Conservation (phyloP, 2,329 filamentous ascomycete genomes). For the Cercospora sojina region DNA sequence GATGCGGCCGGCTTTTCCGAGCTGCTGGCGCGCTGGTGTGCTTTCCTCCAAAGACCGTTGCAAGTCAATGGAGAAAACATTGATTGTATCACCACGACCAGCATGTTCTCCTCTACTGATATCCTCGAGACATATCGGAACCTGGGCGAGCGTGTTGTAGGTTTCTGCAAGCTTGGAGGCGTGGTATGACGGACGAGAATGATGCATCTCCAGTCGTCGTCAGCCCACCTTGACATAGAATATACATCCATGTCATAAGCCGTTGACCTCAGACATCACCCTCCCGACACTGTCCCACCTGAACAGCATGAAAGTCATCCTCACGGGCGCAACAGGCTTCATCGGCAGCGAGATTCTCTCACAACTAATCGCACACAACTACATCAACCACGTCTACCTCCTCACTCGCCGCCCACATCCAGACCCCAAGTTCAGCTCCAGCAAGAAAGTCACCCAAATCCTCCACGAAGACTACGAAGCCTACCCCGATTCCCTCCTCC, state of each 20-base stretch:
- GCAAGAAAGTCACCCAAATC: slow-evolving; percentile 39
- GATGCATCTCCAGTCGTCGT: not conserved
- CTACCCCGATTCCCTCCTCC: slow-evolving; percentile 50
- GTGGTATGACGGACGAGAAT: not conserved
- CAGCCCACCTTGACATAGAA: not conserved
- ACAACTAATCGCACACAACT: slow-evolving; percentile 51
- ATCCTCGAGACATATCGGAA: not conserved
- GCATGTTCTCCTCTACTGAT: not conserved
- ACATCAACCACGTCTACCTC: slow-evolving; percentile 48
- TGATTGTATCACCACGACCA: not conserved
- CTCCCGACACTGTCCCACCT: not conserved
- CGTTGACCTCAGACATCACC: not conserved
- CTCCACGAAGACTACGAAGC: slow-evolving; percentile 52
- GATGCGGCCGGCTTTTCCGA: not conserved
- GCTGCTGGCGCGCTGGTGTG: not conserved
- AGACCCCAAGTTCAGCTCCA: slow-evolving; percentile 29
- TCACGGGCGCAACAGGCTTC: slow-evolving; percentile 60
- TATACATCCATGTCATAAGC: not conserved
- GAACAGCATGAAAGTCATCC: slow-evolving; percentile 58
- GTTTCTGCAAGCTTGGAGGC: not conserved
- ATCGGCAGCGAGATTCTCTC: slow-evolving; percentile 56
- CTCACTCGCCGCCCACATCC: slow-evolving; percentile 36
- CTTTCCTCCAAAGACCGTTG: not conserved
- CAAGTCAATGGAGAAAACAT: not conserved
- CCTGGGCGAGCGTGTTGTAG: not conserved